Evolutionary conservation across 1,284 basidiomycete species (phyloP).

Genomic region (Boletus sp.): DNA sequence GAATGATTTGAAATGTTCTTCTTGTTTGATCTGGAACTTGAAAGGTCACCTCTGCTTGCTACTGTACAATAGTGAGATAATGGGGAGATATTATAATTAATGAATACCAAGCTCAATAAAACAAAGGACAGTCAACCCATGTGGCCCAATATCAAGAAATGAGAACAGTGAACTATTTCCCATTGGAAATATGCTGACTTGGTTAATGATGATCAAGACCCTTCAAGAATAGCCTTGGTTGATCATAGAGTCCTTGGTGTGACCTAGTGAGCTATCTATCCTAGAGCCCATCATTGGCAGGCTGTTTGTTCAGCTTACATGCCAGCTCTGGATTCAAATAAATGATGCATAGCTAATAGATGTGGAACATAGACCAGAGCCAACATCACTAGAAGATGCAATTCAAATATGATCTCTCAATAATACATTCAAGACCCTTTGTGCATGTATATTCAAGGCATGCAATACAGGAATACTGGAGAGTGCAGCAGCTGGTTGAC

Average conservation of each 20-base stretch:
- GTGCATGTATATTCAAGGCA: background rate
- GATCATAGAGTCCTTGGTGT: background rate
- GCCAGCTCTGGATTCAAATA: constrained; percentile 4
- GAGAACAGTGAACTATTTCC: background rate
- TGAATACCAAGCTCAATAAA: background rate
- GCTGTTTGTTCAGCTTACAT: background rate
- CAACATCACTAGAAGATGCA: background rate
- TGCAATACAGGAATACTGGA: constrained; percentile 2
- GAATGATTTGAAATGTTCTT: constrained; percentile 5
- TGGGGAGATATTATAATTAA: background rate
- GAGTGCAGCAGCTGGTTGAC: background rate
- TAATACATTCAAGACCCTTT: background rate
- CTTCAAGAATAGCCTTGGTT: constrained; percentile 2
- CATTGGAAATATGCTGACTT: constrained; percentile 1
- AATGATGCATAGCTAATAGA: background rate
- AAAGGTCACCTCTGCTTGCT: too few relatives aligned
- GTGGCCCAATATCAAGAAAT: background rate
- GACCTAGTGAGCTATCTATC: background rate
- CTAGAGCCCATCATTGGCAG: background rate
- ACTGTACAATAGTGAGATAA: too few relatives aligned
- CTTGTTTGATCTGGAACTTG: too few relatives aligned
- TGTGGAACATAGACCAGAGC: background rate
- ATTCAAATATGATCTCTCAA: background rate
- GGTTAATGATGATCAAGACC: background rate
- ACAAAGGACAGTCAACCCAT: background rate